A percentile compares a stretch with the other conserved stretches of the same genome.
phyloP scores from a whole-genome alignment of 31 red algal species.

The Bonnemaisonia californica region DNA sequence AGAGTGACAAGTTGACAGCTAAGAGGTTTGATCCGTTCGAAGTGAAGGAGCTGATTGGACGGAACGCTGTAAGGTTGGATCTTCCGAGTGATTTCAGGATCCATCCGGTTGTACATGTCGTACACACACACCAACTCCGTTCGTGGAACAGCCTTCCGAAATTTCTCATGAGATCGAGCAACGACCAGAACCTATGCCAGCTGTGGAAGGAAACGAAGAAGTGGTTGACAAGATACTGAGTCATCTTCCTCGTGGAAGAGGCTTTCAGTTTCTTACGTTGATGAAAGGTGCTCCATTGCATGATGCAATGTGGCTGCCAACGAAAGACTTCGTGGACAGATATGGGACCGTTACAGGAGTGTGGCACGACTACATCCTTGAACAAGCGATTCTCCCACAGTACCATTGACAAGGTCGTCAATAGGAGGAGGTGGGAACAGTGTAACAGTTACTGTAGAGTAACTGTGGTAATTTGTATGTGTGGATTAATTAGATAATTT shows the following conservation, averaged over 20 bases:
- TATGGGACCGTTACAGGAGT: too few species aligned
- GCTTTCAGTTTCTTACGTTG: too few species aligned
- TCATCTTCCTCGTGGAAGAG: not conserved
- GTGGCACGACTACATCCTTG: conserved; percentile 14
- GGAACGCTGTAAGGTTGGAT: too few species aligned
- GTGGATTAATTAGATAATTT: too few species aligned
- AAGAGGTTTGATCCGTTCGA: too few species aligned
- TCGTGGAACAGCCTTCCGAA: not conserved
- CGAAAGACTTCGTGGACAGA: conserved; percentile 20
- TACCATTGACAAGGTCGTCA: conserved; percentile 36
- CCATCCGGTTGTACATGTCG: conserved; percentile 33
- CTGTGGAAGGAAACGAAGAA: conserved; percentile 25
- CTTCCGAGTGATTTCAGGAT: too few species aligned
- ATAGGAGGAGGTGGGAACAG: conserved; percentile 27
- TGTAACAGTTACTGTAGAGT: too few species aligned
- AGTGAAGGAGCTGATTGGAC: conserved; percentile 7
- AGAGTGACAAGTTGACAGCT: too few species aligned
- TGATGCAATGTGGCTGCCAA: conserved; percentile 12
- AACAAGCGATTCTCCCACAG: conserved; percentile 1
- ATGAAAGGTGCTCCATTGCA: not conserved
- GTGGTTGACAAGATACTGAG: conserved; percentile 17
- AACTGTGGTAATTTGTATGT: too few species aligned
- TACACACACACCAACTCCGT: conserved; percentile 1
- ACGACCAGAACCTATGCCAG: not conserved
- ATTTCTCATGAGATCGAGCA: not conserved